Base-by-base conservation (phyloP, 805 yeast genomes). In the Starmerella stigmatis region DNA sequence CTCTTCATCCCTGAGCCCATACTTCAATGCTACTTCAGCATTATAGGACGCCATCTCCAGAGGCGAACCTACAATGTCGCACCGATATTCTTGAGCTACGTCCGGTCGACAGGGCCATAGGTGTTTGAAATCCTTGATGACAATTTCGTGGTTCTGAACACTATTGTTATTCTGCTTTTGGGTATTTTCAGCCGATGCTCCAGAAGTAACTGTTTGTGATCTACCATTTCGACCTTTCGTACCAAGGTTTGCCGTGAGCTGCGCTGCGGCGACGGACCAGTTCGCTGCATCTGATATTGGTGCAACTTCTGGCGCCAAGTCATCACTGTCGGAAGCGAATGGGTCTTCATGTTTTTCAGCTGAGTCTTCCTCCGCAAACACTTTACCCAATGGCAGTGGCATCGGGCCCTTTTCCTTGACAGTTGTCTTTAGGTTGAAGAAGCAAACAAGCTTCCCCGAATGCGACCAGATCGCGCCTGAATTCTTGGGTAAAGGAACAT, bases 381-480 rank as follows among this genome's bases (percentile, higher is more conserved):
- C 43, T 7, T 49, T 45, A 23, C 52, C 60, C n/a, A 36, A 12
- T 5, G 40, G 40, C 3, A 54, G 41, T 3, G 59, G 57, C 33
- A 54, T 28, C 7, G 57, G 55, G 2, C 50, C 56, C 5, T 39
- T 38, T 4, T 47, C 51, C 25, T 38, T 30, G 6, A 23, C 22
- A 8, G 38, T 30, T 3, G 44, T 37, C 22, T 44, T 44, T 11
- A 49, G 78, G 9, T 80, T 73, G 63, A 85, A 86, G 57, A 88
- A 88, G 58, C 94, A 84, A 1, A 88, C 80, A 41, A 88, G 65
- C 47, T 76, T 76, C 0, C 96, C 96, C 3, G 75, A 72, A 11
- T 76, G 72, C 0, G 94, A 71, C 95, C 96, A 88, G 1, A 76
- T 68, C 0, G 94, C 96, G 9, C 96, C 96, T 66, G 95, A 88